A percentile compares a stretch with the other conserved stretches of the same genome.
Conservation (phyloP, 2,329 filamentous ascomycete species). For the Albophoma yamanashiensis region DNA sequence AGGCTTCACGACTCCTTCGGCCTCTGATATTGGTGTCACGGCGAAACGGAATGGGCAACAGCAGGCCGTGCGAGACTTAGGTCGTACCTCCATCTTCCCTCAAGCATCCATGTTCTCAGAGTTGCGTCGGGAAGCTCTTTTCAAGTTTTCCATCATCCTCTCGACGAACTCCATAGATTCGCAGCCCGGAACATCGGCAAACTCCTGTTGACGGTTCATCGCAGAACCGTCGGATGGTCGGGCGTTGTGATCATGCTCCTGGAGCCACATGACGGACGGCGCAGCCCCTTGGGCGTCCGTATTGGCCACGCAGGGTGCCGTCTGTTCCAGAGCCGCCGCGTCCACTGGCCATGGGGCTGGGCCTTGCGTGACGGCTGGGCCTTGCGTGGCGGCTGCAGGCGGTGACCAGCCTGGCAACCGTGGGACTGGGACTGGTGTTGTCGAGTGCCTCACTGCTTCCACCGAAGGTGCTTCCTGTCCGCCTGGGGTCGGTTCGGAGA, state of each 20-base stretch:
- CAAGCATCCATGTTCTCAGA: background rate
- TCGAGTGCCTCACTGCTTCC: conserved; percentile 9
- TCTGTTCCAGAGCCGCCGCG: background rate
- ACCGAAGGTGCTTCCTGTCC: background rate
- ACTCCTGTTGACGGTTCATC: conserved; percentile 16
- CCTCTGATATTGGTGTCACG: background rate
- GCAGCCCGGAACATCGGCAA: conserved; percentile 29
- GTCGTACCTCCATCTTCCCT: background rate
- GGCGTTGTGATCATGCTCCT: background rate
- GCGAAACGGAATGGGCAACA: background rate
- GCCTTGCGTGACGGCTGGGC: background rate
- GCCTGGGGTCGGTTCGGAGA: background rate
- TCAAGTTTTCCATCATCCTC: conserved; percentile 40
- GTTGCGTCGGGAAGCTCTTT: conserved; percentile 22
- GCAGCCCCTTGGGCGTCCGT: background rate
- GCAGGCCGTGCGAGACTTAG: background rate
- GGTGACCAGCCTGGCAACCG: conserved; percentile 8
- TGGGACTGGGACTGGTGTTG: conserved; percentile 22
- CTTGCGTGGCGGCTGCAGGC: background rate
- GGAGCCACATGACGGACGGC: background rate
- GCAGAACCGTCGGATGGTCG: background rate
- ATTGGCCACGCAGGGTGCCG: background rate
- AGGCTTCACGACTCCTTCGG: background rate
- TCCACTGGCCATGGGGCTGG: background rate
- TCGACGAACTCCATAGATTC: conserved; percentile 40